phyloP scores from a whole-genome alignment of 768 basidiomycete genomes.

The Leucogyrophana mollusca region DNA sequence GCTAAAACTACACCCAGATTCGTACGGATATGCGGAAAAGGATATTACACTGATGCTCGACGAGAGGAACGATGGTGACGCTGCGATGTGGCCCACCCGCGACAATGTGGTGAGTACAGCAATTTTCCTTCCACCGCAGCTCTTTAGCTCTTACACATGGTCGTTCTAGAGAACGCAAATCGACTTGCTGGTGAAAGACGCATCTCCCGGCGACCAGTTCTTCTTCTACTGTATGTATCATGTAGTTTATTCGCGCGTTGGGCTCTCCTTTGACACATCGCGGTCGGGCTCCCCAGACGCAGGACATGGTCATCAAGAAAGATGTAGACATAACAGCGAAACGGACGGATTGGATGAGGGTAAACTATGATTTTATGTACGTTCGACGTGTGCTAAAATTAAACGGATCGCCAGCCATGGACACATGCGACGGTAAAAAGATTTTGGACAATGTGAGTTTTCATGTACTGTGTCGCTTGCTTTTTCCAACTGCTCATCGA shows the following conservation, averaged over 20 bases:
- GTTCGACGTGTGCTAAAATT: neutral
- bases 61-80: conserved; percentile 21
- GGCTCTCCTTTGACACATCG: no score
- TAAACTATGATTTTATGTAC: conserved; percentile 12
- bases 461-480: conserved; percentile 18
- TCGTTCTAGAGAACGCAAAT: conserved; percentile 37
- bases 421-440: conserved; percentile 7
- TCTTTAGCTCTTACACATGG: no score
- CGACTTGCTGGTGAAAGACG: conserved; percentile 40
- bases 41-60: conserved; percentile 48
- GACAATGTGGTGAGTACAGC: conserved; percentile 41
- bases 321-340: conserved; percentile 42
- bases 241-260: no score
- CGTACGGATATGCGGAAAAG: conserved; percentile 35
- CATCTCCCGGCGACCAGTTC: conserved; percentile 46
- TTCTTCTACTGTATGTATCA: conserved; percentile 53
- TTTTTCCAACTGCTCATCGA: neutral
- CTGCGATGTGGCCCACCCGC: conserved; percentile 37
- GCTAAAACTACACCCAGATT: conserved; percentile 19
- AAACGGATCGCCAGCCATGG: conserved; percentile 8
- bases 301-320: conserved; percentile 48
- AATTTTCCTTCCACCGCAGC: neutral
- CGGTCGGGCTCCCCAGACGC: conserved; percentile 35
- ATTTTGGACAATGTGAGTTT: conserved; percentile 23
- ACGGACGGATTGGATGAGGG: conserved; percentile 56